Conservation (phyloP, 306 rosid species). For the Morella rubra region DNA sequence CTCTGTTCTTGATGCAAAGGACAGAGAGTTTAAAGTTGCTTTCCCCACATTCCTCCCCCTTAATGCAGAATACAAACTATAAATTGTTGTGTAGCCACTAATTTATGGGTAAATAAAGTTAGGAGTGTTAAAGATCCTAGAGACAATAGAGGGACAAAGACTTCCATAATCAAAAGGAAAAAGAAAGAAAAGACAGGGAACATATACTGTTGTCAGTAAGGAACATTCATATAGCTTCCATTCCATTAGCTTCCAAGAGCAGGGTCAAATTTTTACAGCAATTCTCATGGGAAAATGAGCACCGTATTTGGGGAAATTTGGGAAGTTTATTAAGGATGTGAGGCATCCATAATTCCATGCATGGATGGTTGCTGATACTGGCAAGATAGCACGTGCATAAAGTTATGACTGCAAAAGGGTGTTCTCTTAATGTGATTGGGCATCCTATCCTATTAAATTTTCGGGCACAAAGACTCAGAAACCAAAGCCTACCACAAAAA, state of each 20-base stretch:
- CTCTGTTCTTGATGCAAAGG: conserved; percentile 32
- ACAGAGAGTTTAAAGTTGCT: conserved; percentile 32
- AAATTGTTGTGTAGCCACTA: conserved; percentile 24
- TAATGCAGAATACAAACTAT: conserved; percentile 38
- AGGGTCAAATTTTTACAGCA: background rate
- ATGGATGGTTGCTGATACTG: too few species aligned
- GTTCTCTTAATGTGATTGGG: background rate
- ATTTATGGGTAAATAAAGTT: conserved; percentile 12
- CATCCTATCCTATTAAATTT: background rate
- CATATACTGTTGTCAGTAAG: background rate
- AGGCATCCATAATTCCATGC: too few species aligned
- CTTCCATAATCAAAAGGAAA: background rate
- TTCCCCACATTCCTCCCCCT: conserved; percentile 50
- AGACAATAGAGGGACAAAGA: background rate
- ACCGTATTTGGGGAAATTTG: background rate
- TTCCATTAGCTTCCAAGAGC: background rate
- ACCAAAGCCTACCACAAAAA: background rate
- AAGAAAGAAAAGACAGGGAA: background rate
- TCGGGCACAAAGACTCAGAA: background rate
- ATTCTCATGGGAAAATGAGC: background rate
- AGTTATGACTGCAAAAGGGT: background rate
- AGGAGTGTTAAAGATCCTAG: conserved; percentile 13
- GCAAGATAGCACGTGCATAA: background rate
- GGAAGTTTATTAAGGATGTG: background rate
- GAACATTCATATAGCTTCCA: conserved; percentile 17